Conservation (phyloP, 192 early-diverging fungal species). For the Coemansia sp. region DNA sequence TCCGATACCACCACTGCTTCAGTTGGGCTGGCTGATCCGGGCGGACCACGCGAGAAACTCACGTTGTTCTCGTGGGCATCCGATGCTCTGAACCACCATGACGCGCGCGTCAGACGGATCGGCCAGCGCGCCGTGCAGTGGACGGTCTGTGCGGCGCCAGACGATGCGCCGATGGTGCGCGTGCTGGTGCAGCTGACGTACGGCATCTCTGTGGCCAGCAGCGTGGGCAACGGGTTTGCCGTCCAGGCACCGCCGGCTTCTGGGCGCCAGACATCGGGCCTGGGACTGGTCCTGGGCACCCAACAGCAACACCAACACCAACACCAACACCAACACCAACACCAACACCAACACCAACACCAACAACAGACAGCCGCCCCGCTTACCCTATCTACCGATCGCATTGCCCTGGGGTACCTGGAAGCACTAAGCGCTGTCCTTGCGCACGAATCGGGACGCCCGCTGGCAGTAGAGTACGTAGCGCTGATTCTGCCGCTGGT, state of each 20-base stretch:
- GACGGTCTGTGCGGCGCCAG: constrained; percentile 30
- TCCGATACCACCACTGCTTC: too few species aligned
- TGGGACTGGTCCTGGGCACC: constrained; percentile 41
- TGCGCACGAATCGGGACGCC: constrained; percentile 6
- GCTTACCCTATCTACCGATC: constrained; percentile 19
- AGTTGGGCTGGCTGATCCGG: constrained; percentile 25
- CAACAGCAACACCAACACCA: too few species aligned
- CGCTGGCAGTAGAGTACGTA: constrained; percentile 20
- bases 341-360: too few species aligned
- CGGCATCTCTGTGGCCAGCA: constrained; percentile 29
- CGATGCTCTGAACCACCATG: constrained; percentile 34
- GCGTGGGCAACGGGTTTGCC: constrained; percentile 25
- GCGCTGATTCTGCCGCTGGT: constrained; percentile 30
- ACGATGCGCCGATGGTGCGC: constrained; percentile 35
- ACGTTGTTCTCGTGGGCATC: constrained; percentile 48
- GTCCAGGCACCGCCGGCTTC: neutral
- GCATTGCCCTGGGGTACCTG: constrained; percentile 36
- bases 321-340: too few species aligned
- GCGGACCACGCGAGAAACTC: constrained; percentile 46
- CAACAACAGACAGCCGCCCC: too few species aligned
- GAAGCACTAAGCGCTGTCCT: constrained; percentile 29
- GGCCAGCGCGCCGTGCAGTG: constrained; percentile 49
- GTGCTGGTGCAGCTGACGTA: constrained; percentile 47
- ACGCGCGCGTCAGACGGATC: constrained; percentile 29
- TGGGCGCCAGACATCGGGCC: constrained; percentile 16